Evolutionary conservation across 306 rosid species (phyloP).

Genomic region (Citrullus amarus): DNA sequence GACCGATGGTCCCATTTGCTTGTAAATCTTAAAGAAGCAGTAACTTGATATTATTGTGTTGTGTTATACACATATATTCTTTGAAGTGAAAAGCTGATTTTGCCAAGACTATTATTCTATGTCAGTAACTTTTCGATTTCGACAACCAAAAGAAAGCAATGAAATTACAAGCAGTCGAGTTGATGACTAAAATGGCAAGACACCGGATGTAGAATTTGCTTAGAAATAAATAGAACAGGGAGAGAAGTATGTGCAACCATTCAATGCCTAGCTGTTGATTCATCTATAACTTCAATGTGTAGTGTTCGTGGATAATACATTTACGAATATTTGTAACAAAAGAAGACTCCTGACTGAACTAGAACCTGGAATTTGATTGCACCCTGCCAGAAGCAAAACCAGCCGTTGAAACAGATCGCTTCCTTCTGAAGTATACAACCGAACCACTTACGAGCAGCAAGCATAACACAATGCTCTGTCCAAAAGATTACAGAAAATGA

Average conservation of each 20-base stretch:
- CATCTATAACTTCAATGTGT: background rate
- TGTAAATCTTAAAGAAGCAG: constrained; percentile 74
- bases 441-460: constrained; percentile 54
- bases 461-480: constrained; percentile 46
- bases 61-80: constrained; percentile 6
- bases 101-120: background rate
- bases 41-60: constrained; percentile 19
- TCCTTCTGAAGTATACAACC: constrained; percentile 42
- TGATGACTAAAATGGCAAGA: too few species aligned
- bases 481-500: constrained; percentile 7
- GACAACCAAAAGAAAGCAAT: background rate
- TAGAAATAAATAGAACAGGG: background rate
- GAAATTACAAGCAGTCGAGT: background rate
- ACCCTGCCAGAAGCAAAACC: constrained; percentile 44
- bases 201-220: background rate
- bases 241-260: background rate
- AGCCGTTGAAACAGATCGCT: constrained; percentile 28
- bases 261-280: background rate
- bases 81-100: background rate
- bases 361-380: constrained; percentile 52
- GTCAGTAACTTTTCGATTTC: background rate
- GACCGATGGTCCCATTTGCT: constrained; percentile 30
- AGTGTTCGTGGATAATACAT: background rate
- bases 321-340: background rate
- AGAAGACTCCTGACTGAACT: background rate